Evolutionary conservation across 192 early-diverging fungal genomes (phyloP), one percentile per base, ranked within the genome.

Genomic region (Pilobolus umbonatus): DNA sequence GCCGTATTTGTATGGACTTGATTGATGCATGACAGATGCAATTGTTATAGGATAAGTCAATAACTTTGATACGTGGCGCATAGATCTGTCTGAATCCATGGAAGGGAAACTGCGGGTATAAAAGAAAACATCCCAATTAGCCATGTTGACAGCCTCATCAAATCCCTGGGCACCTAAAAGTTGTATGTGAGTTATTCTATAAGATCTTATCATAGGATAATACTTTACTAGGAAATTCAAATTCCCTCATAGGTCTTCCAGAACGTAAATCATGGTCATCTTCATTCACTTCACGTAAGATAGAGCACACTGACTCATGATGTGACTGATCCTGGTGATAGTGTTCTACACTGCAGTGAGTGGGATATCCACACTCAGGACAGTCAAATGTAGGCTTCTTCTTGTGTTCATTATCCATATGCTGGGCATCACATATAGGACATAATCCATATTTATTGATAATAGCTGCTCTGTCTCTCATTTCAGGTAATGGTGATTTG

Each of bases 221-320:
- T 21, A 52, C 60, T 57, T 54, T 76, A 77, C 79, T 59, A 62
- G 87, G 88, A 60, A 91, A 91, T 57, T 88, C 87, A 68, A 88
- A 88, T 75, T 91, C 88, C 42, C 71, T 77, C 80, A 91, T 78
- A 29, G 71, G 73, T 51, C 87, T 77, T 11, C 86, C 87, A 22
- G 84, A 88, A 61, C 85, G 78, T 46, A 91, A 77, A 69, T 91
- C 87, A 55, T 91, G 85, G 52, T 88, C 87, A 65, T 91, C 88
- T 68, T 85, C 82, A 67, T 88, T 88, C 38, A 79, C 75, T 71
- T 88, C 83, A 47, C 83, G 75, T 44, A 91, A 68, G 15, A 73
- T 69, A 10, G 57, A 57, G 66, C 88, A 88, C 29, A 79, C 57
- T 4, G 42, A 17, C 62, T 86, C 71, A 65, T 85, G 79, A 65